A percentile compares a stretch with the other conserved stretches of the same genome.
Evolutionary conservation across 2,329 filamentous ascomycete genomes (phyloP).

Genomic region (Alternaria incomplexa): DNA sequence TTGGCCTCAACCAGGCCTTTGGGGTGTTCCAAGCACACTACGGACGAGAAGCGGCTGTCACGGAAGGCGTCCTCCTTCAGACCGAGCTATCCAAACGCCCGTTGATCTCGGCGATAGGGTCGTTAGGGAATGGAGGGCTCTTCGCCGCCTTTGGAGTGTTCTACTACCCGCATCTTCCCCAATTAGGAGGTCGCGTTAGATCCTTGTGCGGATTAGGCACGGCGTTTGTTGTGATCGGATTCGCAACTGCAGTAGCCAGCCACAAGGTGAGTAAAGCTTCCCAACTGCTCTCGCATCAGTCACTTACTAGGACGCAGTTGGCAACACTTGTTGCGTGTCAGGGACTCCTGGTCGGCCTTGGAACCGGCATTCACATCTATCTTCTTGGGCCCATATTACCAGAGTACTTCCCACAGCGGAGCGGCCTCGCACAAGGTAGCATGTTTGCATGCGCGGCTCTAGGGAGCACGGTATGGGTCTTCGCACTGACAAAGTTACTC

Average conservation of each 20-base stretch:
- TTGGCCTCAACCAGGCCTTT: slow-evolving; percentile 24
- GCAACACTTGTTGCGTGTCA: slow-evolving; percentile 55
- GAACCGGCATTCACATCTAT: slow-evolving; percentile 55
- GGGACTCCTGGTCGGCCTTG: slow-evolving; percentile 52
- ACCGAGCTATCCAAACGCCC: slow-evolving; percentile 15
- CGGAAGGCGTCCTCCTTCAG: slow-evolving; percentile 16
- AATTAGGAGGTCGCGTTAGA: slow-evolving; percentile 23
- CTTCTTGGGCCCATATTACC: slow-evolving; percentile 55
- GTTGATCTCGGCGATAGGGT: slow-evolving; percentile 25
- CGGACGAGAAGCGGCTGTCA: slow-evolving; percentile 17
- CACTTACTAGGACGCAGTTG: slow-evolving; percentile 15
- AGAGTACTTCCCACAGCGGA: slow-evolving; percentile 58
- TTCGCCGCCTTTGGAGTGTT: slow-evolving; percentile 23
- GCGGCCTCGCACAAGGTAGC: slow-evolving; percentile 43
- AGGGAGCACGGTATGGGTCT: slow-evolving; percentile 20
- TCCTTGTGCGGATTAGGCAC: slow-evolving; percentile 20
- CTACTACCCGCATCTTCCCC: slow-evolving; percentile 24
- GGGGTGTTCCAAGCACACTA: slow-evolving; percentile 32
- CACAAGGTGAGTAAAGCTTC: slow-evolving; percentile 16
- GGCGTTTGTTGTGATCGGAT: slow-evolving; percentile 18
- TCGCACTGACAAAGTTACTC: slow-evolving; percentile 49
- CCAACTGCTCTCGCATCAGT: background rate
- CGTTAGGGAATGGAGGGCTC: slow-evolving; percentile 27
- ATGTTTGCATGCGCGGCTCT: slow-evolving; percentile 21
- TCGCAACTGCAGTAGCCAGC: slow-evolving; percentile 19